These are phyloP conservation scores for Cytospora chrysosperma DNA, from an alignment of 2,329 filamentous ascomycete genomes.

Conservation along the genomic window DNA sequence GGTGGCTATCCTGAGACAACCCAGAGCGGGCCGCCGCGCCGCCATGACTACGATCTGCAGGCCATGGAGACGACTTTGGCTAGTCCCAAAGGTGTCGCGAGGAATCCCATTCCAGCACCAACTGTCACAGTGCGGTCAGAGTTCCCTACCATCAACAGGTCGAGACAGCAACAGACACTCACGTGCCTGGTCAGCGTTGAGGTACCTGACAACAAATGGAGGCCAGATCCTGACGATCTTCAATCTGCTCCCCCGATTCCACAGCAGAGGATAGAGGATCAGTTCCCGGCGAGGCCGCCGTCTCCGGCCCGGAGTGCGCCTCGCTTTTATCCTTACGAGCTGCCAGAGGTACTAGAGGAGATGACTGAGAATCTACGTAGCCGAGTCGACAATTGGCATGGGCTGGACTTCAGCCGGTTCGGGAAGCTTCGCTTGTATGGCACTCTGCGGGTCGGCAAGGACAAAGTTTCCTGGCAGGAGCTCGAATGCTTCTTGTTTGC, in stretches of 20 bases:
- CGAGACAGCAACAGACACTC: constrained; percentile 89
- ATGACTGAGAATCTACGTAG: constrained; percentile 81
- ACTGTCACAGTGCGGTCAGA: constrained; percentile 94
- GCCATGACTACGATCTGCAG: constrained; percentile 94
- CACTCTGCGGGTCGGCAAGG: constrained; percentile 89
- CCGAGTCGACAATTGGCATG: constrained; percentile 98
- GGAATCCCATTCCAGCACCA: constrained; percentile 87
- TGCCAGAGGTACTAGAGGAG: constrained; percentile 73
- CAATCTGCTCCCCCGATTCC: constrained; percentile 49
- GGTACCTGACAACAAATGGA: constrained; percentile 90
- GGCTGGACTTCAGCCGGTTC: constrained; percentile 87
- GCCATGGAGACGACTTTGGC: constrained; percentile 87
- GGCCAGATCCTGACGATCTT: constrained; percentile 78
- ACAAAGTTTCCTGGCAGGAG: constrained; percentile 95
- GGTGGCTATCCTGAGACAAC: constrained; percentile 77
- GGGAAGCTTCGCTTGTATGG: constrained; percentile 89
- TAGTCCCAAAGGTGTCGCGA: constrained; percentile 68
- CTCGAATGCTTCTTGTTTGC: constrained; percentile 95
- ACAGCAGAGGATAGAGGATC: constrained; percentile 51
- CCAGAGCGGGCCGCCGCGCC: constrained; percentile 62
- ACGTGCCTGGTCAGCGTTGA: constrained; percentile 94
- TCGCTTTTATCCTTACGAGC: constrained; percentile 69
- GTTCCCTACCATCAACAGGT: constrained; percentile 90
- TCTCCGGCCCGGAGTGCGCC: constrained; percentile 59
- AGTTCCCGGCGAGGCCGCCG: constrained; percentile 50